Evolutionary conservation across 2,329 filamentous ascomycete genomes (phyloP).

Genomic region (Cadophora malorum): DNA sequence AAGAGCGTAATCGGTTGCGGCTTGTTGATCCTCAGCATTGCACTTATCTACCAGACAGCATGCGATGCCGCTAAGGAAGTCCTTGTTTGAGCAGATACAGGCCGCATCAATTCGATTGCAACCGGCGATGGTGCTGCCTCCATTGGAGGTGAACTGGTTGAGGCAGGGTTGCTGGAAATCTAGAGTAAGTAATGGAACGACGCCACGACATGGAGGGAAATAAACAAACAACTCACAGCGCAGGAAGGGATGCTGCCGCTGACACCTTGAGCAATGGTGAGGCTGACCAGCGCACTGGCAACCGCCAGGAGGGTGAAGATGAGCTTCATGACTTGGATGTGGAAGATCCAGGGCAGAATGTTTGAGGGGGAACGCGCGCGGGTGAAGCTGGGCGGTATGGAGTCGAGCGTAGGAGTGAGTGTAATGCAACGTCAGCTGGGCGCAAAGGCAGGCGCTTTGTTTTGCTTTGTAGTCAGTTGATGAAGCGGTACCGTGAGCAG

Average conservation of each 20-base stretch:
- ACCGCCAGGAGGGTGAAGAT: slow-evolving; percentile 47
- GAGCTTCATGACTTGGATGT: slow-evolving; percentile 27
- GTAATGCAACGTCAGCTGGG: neutral
- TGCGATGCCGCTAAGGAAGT: slow-evolving; percentile 55
- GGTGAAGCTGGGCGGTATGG: neutral
- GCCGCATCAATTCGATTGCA: slow-evolving; percentile 49
- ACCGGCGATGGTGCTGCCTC: slow-evolving; percentile 49
- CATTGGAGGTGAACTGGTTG: slow-evolving; percentile 42
- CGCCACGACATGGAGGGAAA: neutral
- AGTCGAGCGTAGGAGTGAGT: neutral
- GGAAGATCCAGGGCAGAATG: neutral
- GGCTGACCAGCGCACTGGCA: slow-evolving; percentile 58
- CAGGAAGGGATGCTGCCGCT: slow-evolving; percentile 54
- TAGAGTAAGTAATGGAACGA: slow-evolving; percentile 13
- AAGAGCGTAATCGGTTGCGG: slow-evolving; percentile 45
- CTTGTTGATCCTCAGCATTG: slow-evolving; percentile 48
- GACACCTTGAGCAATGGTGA: slow-evolving; percentile 57
- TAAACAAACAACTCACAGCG: slow-evolving; percentile 55
- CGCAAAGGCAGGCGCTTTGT: slow-evolving; percentile 11
- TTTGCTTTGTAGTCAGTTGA: slow-evolving; percentile 1
- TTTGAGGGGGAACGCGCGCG: neutral
- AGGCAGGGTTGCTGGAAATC: slow-evolving; percentile 44
- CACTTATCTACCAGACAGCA: slow-evolving; percentile 58
- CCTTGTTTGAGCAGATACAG: slow-evolving; percentile 55
- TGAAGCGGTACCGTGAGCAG: neutral